Evolutionary conservation across 2,329 filamentous ascomycete genomes (phyloP), one percentile per base, ranked within the genome.

Genomic region (Nothophoma quercina): DNA sequence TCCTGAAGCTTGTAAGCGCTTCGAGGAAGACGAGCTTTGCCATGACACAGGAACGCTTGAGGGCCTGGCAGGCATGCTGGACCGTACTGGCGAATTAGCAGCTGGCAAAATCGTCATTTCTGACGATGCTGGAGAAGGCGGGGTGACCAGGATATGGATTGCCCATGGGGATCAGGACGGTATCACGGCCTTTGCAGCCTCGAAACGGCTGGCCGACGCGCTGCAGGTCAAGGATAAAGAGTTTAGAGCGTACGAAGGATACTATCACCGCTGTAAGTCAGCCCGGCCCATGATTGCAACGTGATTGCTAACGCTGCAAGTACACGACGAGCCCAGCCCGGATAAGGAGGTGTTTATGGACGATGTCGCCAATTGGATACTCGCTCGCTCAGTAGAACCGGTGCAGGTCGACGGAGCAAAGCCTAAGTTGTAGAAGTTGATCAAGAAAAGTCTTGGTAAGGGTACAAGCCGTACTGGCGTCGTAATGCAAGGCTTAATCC

Each of bases 31-130:
- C 73, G 69, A 80, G 41, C 79, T 96, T 44, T 86, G 87, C 73
- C 92, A 96, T 75, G 83, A 93, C 72, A 93, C 86, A 2, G 93
- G 91, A 28, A 96, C 93, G 6, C 80, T 96, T n/a, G 88, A 93
- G 72, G 90, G 90, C 1, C 72, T 96, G 26, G 83, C 88, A 0
- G 87, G 85, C 0, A 82, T 96, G 82, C 77, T 97, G 59, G 90
- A 96, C 70, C 84, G 93, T 21, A 88, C 88, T 1, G 76, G 76
- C 5, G 80, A 79, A 45, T 75, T 96, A 55, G 76, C 84, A 5
- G 76, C 72, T 5, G 88, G 87, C 2, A 80, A 77, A 42, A 74
- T 85, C 23, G 75, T 69, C 55, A 62, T 78, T 28, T 62, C 65
- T 4, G 77, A 79, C 8, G 71, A 71, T 23, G 70, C 67, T 16